Evolutionary conservation across 2,329 filamentous ascomycete species (phyloP), one percentile per base, ranked within the genome.

Genomic region (Aspergillus oerlinghausenensis): DNA sequence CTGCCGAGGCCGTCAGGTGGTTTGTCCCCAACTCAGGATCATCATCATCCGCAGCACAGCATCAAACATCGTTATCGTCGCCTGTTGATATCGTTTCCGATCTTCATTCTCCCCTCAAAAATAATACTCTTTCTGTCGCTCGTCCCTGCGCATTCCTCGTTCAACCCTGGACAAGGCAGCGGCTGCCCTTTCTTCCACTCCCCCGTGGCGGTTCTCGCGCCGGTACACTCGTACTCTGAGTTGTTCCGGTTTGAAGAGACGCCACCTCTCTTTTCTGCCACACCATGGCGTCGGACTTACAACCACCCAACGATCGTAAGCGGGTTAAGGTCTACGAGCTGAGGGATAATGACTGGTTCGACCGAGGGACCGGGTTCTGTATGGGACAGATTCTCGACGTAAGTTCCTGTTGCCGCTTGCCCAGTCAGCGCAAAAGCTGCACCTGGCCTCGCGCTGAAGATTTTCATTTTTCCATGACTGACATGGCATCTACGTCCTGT

Each of bases 291-390:
- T 71, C 77, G 72, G 75, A 76, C 65, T 68, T 75, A 64, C 75
- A 77, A 67, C 73, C 76, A 64, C 71, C 77, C 67, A 76, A 77
- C 70, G 78, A 79, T 72, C 78, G 76, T 68, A 80, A 79, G 69
- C 72, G 94, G 82, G 94, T 97, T 77, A 99, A 99, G 82, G 94
- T 99, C 73, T 99, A 99, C 77, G 94, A 97, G 80, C 84, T 99
- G 69, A 91, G 90, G 75, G 92, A 96, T 78, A 96, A 96, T 82
- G 94, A 97, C 85, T 99, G 94, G 94, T 97, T 93, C 73, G 94
- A 99, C 78, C 84, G 93, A 70, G 94, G 94, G 63, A 99, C 94
- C 50, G 94, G 94, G 61, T 97, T 97, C 75, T 97, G 94, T 75
- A 90, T 86, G 58, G 92, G 92, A 50, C 83, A 86, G 63, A 84